Evolutionary conservation across 768 basidiomycete species (phyloP).

Genomic region (Russula sp.): DNA sequence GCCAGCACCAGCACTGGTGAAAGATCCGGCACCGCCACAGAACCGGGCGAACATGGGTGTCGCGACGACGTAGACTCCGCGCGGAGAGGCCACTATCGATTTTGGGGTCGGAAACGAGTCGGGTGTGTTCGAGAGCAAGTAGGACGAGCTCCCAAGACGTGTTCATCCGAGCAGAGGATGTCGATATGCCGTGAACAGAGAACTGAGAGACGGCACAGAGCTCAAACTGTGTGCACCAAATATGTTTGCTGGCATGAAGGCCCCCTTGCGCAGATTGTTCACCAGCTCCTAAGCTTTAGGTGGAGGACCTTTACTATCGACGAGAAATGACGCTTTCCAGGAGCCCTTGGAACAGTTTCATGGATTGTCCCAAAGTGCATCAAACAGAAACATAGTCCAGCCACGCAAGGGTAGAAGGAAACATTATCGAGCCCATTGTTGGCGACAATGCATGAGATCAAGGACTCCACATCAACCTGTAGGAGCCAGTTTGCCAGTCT

Average conservation of each 20-base stretch:
- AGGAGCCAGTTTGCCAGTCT: constrained; percentile 36
- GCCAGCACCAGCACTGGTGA: constrained; percentile 73
- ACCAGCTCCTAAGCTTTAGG: constrained; percentile 27
- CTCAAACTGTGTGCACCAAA: constrained; percentile 66
- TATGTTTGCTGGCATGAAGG: constrained; percentile 48
- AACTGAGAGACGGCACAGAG: constrained; percentile 77
- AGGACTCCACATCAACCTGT: constrained; percentile 42
- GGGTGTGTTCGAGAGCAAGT: constrained; percentile 50
- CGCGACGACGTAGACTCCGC: constrained; percentile 44
- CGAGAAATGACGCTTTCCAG: constrained; percentile 34
- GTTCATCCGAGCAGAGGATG: constrained; percentile 35
- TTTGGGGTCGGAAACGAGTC: constrained; percentile 42
- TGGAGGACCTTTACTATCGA: constrained; percentile 33
- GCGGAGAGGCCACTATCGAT: constrained; percentile 34
- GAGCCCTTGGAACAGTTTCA: constrained; percentile 13
- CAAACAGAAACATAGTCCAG: constrained; percentile 70
- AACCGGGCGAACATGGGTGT: constrained; percentile 63
- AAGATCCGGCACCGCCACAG: constrained; percentile 69
- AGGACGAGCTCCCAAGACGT: constrained; percentile 62
- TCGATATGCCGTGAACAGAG: constrained; percentile 44
- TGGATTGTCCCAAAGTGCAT: constrained; percentile 36
- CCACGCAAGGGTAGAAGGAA: constrained; percentile 36
- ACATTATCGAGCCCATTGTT: constrained; percentile 31
- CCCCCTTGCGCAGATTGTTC: constrained; percentile 24
- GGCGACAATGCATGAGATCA: constrained; percentile 35